Evolutionary conservation across 1,284 basidiomycete species (phyloP).

Genomic region (Tilletia indica): DNA sequence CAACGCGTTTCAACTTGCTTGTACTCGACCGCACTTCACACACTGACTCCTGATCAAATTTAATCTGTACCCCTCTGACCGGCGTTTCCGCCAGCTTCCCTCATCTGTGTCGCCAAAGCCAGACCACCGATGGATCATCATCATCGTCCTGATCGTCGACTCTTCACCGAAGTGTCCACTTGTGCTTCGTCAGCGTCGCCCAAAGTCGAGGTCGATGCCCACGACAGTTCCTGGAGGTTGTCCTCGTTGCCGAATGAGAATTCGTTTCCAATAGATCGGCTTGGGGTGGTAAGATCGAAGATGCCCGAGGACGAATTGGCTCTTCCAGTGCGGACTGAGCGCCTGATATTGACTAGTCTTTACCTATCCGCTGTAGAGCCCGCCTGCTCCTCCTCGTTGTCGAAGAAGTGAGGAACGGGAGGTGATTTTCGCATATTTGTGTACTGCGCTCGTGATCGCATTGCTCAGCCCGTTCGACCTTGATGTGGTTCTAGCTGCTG

Average conservation of each 20-base stretch:
- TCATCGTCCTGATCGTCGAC: conserved; percentile 19
- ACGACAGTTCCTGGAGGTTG: neutral
- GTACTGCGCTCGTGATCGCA: conserved; percentile 11
- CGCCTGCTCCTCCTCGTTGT: neutral
- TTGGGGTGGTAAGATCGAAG: neutral
- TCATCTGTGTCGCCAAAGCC: conserved; percentile 38
- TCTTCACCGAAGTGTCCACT: neutral
- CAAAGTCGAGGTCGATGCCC: neutral
- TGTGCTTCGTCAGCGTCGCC: conserved; percentile 18
- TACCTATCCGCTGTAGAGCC: neutral
- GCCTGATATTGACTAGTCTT: neutral
- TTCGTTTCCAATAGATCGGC: neutral
- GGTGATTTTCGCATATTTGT: neutral
- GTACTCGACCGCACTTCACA: too few relatives aligned
- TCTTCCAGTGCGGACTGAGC: neutral
- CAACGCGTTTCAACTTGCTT: too few relatives aligned
- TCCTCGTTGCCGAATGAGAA: neutral
- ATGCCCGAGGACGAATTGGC: neutral
- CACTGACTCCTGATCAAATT: too few relatives aligned
- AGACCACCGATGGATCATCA: conserved; percentile 29
- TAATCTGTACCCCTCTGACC: too few relatives aligned
- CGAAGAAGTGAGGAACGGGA: conserved; percentile 13
- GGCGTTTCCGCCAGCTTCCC: conserved; percentile 31
- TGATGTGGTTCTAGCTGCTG: neutral
- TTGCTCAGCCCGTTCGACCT: neutral